phyloP scores from a whole-genome alignment of 129 eudicot genomes.

The Escallonia rubra region DNA sequence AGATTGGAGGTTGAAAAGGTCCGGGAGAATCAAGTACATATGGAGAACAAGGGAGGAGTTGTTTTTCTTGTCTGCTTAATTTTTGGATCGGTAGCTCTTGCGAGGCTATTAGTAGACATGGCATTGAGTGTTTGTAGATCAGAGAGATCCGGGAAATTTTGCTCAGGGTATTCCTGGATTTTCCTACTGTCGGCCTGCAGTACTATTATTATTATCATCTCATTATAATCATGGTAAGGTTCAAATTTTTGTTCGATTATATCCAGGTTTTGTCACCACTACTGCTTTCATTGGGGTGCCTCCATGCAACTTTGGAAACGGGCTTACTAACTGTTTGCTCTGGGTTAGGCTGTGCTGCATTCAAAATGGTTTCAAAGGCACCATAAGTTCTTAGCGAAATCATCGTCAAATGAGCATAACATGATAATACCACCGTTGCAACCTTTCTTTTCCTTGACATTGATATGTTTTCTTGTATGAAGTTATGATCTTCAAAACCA shows the following conservation, averaged over 20 bases:
- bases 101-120: constrained; percentile 53
- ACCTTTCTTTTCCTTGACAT: too few relatives aligned
- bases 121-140: constrained; percentile 44
- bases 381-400: too few relatives aligned
- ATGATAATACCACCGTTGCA: too few relatives aligned
- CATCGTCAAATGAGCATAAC: too few relatives aligned
- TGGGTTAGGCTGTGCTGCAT: too few relatives aligned
- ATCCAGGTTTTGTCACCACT: background rate
- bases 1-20: constrained; percentile 78
- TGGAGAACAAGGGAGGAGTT: constrained; percentile 92
- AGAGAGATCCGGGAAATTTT: constrained; percentile 62
- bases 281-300: too few relatives aligned
- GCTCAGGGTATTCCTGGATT: constrained; percentile 72
- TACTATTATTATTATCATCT: constrained; percentile 43
- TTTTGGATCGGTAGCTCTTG: constrained; percentile 62
- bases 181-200: constrained; percentile 55
- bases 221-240: constrained; percentile 39
- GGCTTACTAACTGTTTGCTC: too few relatives aligned
- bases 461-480: too few relatives aligned
- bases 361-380: too few relatives aligned
- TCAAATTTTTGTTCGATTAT: background rate
- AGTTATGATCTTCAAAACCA: too few relatives aligned
- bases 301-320: too few relatives aligned
- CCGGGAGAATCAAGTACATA: constrained; percentile 56
- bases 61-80: constrained; percentile 62